These are phyloP conservation scores for Candida insectorum DNA, from an alignment of 805 yeast species.

Conservation along the genomic window DNA sequence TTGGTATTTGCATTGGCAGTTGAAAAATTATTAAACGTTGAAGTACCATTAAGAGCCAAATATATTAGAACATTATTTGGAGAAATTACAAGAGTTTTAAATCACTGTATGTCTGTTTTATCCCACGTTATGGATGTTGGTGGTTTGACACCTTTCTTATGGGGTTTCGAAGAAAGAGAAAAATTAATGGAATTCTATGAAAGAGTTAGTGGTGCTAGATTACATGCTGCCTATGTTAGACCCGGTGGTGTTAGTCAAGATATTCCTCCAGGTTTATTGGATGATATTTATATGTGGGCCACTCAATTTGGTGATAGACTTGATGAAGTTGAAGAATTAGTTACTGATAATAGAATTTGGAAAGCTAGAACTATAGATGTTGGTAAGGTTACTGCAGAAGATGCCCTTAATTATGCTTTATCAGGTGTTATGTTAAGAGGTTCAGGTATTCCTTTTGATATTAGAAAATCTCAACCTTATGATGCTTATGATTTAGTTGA, in stretches of 20 bases:
- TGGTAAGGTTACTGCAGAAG: constrained; percentile 81
- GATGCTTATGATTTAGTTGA: constrained; percentile 86
- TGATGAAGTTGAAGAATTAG: constrained; percentile 86
- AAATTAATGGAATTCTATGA: constrained; percentile 91
- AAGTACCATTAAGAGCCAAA: constrained; percentile 81
- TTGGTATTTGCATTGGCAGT: constrained; percentile 80
- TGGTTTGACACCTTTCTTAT: constrained; percentile 86
- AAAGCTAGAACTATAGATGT: constrained; percentile 79
- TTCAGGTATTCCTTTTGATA: constrained; percentile 83
- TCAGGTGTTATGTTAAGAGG: constrained; percentile 91
- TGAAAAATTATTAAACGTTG: constrained; percentile 79
- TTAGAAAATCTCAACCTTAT: constrained; percentile 83
- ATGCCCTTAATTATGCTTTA: constrained; percentile 75
- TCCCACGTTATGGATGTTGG: constrained; percentile 95
- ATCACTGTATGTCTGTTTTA: constrained; percentile 82
- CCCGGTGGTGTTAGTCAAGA: constrained; percentile 94
- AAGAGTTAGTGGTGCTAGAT: constrained; percentile 86
- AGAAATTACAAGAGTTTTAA: constrained; percentile 78
- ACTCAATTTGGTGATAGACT: constrained; percentile 91
- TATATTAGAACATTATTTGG: constrained; percentile 84
- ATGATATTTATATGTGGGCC: constrained; percentile 94
- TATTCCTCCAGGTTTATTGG: constrained; percentile 79
- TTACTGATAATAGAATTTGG: constrained; percentile 91
- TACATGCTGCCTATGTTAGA: constrained; percentile 84
- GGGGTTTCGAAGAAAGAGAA: constrained; percentile 95